Conservation (phyloP, 2,329 filamentous ascomycete species). For the Fusarium ambrosium region DNA sequence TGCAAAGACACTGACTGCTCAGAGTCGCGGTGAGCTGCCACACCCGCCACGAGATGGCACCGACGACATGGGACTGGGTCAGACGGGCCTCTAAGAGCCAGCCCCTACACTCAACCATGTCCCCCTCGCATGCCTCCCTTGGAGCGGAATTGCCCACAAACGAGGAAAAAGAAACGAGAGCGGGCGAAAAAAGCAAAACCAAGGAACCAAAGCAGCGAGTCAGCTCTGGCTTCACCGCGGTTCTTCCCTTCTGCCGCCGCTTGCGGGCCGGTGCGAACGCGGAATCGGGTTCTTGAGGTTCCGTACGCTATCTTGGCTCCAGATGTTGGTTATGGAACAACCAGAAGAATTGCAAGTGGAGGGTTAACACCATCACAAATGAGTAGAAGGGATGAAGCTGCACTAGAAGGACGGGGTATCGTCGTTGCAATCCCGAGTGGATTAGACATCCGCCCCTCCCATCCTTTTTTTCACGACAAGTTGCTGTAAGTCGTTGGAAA, state of each 20-base stretch:
- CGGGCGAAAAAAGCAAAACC: slow-evolving; percentile 15
- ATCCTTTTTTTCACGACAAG: background rate
- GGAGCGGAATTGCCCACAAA: slow-evolving; percentile 16
- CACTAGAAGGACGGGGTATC: slow-evolving; percentile 11
- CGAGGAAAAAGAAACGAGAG: slow-evolving; percentile 29
- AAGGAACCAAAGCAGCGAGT: slow-evolving; percentile 33
- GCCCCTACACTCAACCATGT: slow-evolving; percentile 2
- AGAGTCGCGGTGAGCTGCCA: slow-evolving; percentile 34
- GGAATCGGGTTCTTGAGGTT: slow-evolving; percentile 41
- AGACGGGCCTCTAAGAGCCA: slow-evolving; percentile 36
- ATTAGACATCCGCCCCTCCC: background rate
- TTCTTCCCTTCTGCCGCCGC: slow-evolving; percentile 11
- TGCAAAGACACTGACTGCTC: background rate
- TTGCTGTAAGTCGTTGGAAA: background rate
- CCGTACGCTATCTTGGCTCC: slow-evolving; percentile 19
- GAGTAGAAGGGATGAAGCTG: slow-evolving; percentile 13
- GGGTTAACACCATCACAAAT: slow-evolving; percentile 8
- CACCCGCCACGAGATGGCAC: slow-evolving; percentile 33
- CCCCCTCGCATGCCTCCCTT: slow-evolving; percentile 5
- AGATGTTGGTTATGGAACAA: slow-evolving; percentile 1
- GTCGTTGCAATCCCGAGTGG: slow-evolving; percentile 4
- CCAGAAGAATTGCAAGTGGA: slow-evolving; percentile 1
- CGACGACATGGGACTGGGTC: slow-evolving; percentile 52
- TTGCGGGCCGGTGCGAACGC: slow-evolving; percentile 43
- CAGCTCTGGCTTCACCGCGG: slow-evolving; percentile 24